Base-by-base conservation (phyloP, 176 grass and related monocot species). In the Carex littledalei region DNA sequence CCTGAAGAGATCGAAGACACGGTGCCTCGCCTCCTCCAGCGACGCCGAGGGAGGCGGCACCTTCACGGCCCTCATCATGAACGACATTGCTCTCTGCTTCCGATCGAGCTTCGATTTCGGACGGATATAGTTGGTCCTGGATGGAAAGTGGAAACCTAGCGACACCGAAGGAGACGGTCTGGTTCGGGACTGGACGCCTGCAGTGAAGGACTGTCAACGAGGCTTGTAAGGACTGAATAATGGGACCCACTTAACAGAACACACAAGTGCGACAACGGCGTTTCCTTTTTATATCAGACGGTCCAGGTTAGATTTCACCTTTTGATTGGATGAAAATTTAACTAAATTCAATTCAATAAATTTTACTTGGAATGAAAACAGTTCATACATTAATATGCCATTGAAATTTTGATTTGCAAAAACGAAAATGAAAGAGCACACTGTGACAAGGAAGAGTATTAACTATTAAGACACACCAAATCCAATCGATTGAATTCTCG, bases 1-100 rank as follows among this genome's bases (percentile, higher is more conserved):
- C 93, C 90, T 95, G 93, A 98, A 98, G 91, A 98, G 94, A 43
- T 95, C 88, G 90, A 98, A 84, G 17, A 90, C 91, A 16, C 93
- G 91, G 79, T 87, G 86, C 69, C 93, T 85, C 31, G 96, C 96
- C 85, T 95, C 96, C 87, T 84, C 93, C 84, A 92, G 1, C 32
- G 88, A 91, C 52, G 88, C 85, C 64, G 96, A 98, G 87, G 87
- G 94, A 29, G 91, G 91, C 56, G 89, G 93, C 65, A 98, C 91
- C 86, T 94, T 98, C 83, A 95, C 87, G 11, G 87, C 85, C 57
- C 91, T 87, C 93, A 86, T 73, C 34, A 81, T 93, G 89, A 92
- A 92, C 89, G 92, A 60, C 92, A 94, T 97, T 68, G 5, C 37
- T 50, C 14, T 11, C 3, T 61, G 39, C 22, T 76, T 24, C 45